phyloP scores from a whole-genome alignment of 2,329 filamentous ascomycete genomes.

The Scopulariopsis brevicaulis region DNA sequence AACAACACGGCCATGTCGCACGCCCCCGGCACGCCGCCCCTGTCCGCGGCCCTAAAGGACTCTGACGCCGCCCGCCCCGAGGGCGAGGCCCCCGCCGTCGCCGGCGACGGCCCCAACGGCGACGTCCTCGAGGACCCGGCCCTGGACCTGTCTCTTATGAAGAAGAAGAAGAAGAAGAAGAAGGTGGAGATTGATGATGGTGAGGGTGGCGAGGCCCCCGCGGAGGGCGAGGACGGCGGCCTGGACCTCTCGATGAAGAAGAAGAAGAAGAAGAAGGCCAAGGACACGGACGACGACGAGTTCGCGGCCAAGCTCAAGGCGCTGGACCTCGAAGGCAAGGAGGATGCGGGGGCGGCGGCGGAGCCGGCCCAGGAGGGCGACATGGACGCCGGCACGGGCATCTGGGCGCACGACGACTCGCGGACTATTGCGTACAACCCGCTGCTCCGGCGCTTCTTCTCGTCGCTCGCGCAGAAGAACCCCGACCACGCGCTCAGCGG shows the following conservation, averaged over 20 bases:
- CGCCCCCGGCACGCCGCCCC: constrained; percentile 53
- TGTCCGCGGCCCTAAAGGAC: constrained; percentile 41
- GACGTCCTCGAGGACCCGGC: constrained; percentile 32
- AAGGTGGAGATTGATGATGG: constrained; percentile 8
- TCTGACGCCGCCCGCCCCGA: constrained; percentile 23
- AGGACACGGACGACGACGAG: constrained; percentile 49
- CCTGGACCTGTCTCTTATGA: constrained; percentile 54
- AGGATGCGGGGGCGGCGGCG: constrained; percentile 42
- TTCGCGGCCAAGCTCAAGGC: constrained; percentile 51
- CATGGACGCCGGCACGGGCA: constrained; percentile 76
- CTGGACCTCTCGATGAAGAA: constrained; percentile 47
- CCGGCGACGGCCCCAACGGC: constrained; percentile 14
- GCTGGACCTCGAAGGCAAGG: constrained; percentile 49
- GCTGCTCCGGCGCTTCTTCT: constrained; percentile 88
- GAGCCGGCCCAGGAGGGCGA: constrained; percentile 57
- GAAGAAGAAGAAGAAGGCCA: constrained; percentile 45
- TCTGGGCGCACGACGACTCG: constrained; percentile 76
- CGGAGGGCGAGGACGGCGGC: constrained; percentile 47
- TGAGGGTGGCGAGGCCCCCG: constrained; percentile 29
- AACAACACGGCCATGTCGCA: constrained; percentile 74
- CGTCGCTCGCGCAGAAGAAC: constrained; percentile 87
- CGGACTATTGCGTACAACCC: constrained; percentile 73
- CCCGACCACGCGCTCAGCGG: constrained; percentile 86
- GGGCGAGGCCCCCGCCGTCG: constrained; percentile 15
- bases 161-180: constrained; percentile 55